A percentile compares a stretch with the other conserved stretches of the same genome.
Conservation (phyloP, 345 rosid genomes). For the Salix viminalis region DNA sequence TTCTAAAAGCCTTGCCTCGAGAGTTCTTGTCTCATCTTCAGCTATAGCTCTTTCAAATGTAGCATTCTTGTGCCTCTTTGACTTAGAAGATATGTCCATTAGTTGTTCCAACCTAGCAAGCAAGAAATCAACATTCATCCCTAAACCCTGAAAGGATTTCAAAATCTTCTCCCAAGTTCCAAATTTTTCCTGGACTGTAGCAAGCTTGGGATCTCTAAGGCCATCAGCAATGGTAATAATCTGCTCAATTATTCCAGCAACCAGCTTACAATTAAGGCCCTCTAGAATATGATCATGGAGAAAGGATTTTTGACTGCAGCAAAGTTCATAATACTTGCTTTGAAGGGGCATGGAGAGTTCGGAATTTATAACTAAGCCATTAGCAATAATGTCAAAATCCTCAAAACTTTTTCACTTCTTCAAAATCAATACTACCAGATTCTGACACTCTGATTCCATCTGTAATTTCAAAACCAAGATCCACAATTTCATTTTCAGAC, state of each 20-base stretch:
- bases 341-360: constrained; percentile 27
- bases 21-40: constrained; percentile 13
- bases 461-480: constrained; percentile 13
- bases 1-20: constrained; percentile 22
- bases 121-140: constrained; percentile 35
- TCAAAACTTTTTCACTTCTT: constrained; percentile 33
- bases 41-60: constrained; percentile 13
- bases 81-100: constrained; percentile 15
- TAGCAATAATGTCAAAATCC: constrained; percentile 29
- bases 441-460: constrained; percentile 28
- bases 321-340: constrained; percentile 39
- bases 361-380: constrained; percentile 33
- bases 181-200: constrained; percentile 18
- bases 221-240: constrained; percentile 34
- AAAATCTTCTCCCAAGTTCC: constrained; percentile 31
- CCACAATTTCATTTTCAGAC: constrained; percentile 18
- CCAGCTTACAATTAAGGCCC: constrained; percentile 29
- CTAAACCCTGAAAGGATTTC: constrained; percentile 28
- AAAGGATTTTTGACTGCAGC: constrained; percentile 32
- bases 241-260: constrained; percentile 24
- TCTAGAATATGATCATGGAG: constrained; percentile 33
- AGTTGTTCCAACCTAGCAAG: constrained; percentile 23
- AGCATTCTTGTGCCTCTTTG: constrained; percentile 21
- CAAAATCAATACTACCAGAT: constrained; percentile 20
- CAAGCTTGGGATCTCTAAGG: constrained; percentile 32